Conservation (phyloP, 148 eudicot species). For the Camellia lanceoleosa region DNA sequence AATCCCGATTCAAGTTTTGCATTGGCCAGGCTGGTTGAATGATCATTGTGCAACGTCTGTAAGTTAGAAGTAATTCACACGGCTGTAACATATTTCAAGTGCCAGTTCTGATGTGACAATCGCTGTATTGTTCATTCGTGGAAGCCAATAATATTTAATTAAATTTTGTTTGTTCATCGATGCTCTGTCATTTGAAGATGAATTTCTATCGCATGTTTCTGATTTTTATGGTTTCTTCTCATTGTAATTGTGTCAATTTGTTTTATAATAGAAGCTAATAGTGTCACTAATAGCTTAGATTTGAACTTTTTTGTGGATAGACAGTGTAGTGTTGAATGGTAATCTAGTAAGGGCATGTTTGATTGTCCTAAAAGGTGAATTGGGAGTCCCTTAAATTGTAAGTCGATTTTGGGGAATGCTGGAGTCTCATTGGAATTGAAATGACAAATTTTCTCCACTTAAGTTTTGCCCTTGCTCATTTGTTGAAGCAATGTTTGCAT, state of each 20-base stretch:
- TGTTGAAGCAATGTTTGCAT: too few species aligned
- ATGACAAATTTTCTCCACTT: too few species aligned
- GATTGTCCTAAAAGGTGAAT: too few species aligned
- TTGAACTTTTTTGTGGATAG: too few species aligned
- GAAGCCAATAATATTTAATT: background rate
- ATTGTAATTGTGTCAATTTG: background rate
- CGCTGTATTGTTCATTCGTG: too few species aligned
- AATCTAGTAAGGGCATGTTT: too few species aligned
- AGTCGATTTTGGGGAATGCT: too few species aligned
- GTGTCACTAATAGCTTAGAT: background rate
- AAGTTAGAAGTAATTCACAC: background rate
- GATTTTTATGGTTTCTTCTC: background rate
- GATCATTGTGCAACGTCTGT: conserved; percentile 9
- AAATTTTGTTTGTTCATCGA: background rate
- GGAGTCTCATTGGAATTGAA: too few species aligned
- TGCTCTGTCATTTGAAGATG: background rate
- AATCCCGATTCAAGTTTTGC: conserved; percentile 62
- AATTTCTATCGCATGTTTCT: too few species aligned
- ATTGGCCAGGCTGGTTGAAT: conserved; percentile 53
- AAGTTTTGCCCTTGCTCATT: too few species aligned
- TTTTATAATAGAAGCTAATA: background rate
- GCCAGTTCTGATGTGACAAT: background rate
- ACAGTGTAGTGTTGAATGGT: too few species aligned
- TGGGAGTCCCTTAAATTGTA: too few species aligned
- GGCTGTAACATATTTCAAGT: background rate